These are phyloP conservation scores for Pythium pyrilobum DNA, from an alignment of 352 stramenopile species.

Conservation along the genomic window DNA sequence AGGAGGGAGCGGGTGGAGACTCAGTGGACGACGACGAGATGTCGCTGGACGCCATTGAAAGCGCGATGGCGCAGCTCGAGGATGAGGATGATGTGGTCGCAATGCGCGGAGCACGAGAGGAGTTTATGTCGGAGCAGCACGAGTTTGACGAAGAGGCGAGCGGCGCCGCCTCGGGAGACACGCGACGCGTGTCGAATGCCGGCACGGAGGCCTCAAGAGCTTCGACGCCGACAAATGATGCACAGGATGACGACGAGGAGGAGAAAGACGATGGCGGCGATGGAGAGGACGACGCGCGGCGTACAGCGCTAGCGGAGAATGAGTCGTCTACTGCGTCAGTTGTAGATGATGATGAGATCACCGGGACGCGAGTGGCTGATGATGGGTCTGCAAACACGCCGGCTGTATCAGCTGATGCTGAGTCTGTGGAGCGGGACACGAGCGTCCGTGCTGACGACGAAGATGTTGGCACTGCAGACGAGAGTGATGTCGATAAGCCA, in stretches of 20 bases:
- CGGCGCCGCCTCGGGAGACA: neutral
- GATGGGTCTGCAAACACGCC: neutral
- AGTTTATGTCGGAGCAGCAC: conserved; percentile 46
- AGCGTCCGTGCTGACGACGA: conserved; percentile 10
- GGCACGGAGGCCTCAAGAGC: conserved; percentile 1
- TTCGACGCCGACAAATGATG: conserved; percentile 1
- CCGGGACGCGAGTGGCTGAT: neutral
- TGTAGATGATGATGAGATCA: neutral
- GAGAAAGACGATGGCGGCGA: neutral
- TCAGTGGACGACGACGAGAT: conserved; percentile 36
- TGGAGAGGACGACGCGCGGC: neutral
- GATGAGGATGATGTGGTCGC: conserved; percentile 77
- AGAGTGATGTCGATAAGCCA: conserved; percentile 19
- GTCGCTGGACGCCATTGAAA: conserved; percentile 78
- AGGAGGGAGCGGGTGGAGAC: conserved; percentile 18
- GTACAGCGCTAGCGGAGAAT: neutral
- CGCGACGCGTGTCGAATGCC: conserved; percentile 14
- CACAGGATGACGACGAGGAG: neutral
- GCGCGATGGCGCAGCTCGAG: conserved; percentile 93
- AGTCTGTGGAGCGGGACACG: conserved; percentile 1
- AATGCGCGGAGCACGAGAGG: conserved; percentile 75
- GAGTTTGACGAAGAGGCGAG: conserved; percentile 60
- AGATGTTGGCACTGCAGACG: conserved; percentile 21
- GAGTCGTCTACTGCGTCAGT: neutral
- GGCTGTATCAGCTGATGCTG: neutral